Evolutionary conservation across 192 early-diverging fungal genomes (phyloP).

Genomic region (Coemansia aciculifera): DNA sequence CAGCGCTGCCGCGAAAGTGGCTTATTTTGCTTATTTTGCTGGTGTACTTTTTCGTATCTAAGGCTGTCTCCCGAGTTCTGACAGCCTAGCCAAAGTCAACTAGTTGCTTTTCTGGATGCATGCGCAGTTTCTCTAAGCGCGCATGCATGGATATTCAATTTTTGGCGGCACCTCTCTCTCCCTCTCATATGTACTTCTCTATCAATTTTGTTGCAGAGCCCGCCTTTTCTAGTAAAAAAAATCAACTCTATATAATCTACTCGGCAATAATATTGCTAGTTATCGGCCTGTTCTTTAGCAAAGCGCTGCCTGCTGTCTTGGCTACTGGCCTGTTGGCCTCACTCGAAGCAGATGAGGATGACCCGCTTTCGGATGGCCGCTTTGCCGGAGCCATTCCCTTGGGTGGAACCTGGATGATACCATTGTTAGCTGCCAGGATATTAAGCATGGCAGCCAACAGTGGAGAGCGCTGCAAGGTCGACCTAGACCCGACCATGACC

Average conservation of each 20-base stretch:
- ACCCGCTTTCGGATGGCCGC: neutral
- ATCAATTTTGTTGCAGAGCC: conserved; percentile 6
- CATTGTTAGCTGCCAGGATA: conserved; percentile 14
- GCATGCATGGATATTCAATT: neutral
- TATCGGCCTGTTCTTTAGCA: conserved; percentile 29
- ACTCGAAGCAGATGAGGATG: neutral
- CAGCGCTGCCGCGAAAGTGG: conserved; percentile 42
- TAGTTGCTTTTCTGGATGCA: neutral
- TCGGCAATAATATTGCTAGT: conserved; percentile 37
- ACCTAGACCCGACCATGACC: conserved; percentile 80
- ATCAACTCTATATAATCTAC: conserved; percentile 1
- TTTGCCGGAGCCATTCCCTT: conserved; percentile 18
- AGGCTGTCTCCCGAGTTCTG: conserved; percentile 37
- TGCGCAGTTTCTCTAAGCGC: neutral
- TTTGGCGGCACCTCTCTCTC: neutral
- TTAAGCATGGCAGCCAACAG: conserved; percentile 61
- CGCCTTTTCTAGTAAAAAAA: neutral
- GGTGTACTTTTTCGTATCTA: conserved; percentile 48
- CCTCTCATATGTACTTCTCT: conserved; percentile 15
- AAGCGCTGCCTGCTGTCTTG: conserved; percentile 12
- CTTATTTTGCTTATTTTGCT: conserved; percentile 43
- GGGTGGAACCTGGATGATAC: conserved; percentile 31
- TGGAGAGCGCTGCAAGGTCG: conserved; percentile 63
- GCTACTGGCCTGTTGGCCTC: neutral
- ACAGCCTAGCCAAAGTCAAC: conserved; percentile 21